Percentiles rank a stretch among this genome's conserved stretches.
phyloP scores from a whole-genome alignment of 148 eudicot genomes.

The Tetragonia tetragonoides region DNA sequence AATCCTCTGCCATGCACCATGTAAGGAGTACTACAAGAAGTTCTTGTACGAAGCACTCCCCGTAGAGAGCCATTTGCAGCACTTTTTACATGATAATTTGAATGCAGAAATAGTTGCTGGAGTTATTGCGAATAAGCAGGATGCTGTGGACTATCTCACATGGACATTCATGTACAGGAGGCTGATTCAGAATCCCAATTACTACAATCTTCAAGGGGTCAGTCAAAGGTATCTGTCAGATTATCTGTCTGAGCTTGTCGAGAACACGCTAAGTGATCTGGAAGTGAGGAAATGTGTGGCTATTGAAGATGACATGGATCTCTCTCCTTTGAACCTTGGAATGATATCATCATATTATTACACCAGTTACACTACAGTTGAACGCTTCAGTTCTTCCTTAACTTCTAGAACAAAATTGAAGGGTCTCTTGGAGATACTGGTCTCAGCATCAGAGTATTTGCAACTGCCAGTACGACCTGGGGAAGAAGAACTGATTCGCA shows the following conservation, averaged over 20 bases:
- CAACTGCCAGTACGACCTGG: conserved; percentile 80
- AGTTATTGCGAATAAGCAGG: conserved; percentile 80
- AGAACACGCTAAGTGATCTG: conserved; percentile 69
- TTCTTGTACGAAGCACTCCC: conserved; percentile 93
- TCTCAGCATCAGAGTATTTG: conserved; percentile 87
- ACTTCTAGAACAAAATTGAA: conserved; percentile 71
- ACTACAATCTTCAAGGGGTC: conserved; percentile 94
- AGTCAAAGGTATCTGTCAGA: conserved; percentile 91
- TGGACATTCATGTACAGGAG: conserved; percentile 98
- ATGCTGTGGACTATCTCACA: conserved; percentile 93
- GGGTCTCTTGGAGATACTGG: conserved; percentile 81
- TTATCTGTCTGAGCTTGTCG: conserved; percentile 90
- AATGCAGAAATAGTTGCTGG: conserved; percentile 89
- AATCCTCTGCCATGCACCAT: conserved; percentile 90
- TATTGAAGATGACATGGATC: conserved; percentile 71
- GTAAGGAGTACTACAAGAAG: conserved; percentile 87
- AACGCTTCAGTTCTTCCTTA: conserved; percentile 81
- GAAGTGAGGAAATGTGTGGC: conserved; percentile 85
- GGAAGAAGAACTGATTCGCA: conserved; percentile 77
- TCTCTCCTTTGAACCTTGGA: conserved; percentile 79
- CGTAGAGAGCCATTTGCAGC: conserved; percentile 92
- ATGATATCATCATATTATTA: conserved; percentile 95
- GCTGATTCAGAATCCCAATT: conserved; percentile 93
- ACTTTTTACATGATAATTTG: conserved; percentile 78
- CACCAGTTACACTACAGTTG: conserved; percentile 86